phyloP scores from a whole-genome alignment of 2,329 filamentous ascomycete genomes.

The Thelonectria blattea region DNA sequence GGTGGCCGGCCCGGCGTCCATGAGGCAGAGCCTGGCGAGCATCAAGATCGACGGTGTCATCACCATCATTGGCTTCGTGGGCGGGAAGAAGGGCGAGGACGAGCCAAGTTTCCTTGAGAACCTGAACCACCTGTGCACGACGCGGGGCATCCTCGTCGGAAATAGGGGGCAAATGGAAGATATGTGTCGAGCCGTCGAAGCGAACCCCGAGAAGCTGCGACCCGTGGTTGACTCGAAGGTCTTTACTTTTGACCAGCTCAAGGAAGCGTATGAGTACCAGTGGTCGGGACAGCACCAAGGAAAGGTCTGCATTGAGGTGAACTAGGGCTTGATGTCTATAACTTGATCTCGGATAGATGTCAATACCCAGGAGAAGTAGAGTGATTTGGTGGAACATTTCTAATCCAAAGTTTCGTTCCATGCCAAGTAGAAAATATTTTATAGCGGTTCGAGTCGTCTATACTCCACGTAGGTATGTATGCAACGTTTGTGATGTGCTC shows the following conservation, averaged over 20 bases:
- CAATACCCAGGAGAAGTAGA: no score
- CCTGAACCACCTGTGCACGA: slow-evolving; percentile 45
- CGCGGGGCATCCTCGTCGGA: slow-evolving; percentile 55
- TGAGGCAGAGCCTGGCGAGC: slow-evolving; percentile 52
- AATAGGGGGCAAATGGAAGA: slow-evolving; percentile 53
- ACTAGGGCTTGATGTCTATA: slow-evolving; percentile 20
- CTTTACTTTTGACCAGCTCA: slow-evolving; percentile 53
- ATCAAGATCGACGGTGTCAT: slow-evolving; percentile 55
- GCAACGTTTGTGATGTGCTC: no score
- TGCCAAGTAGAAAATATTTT: no score
- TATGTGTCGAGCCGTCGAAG: slow-evolving; percentile 57
- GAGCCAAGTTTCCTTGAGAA: slow-evolving; percentile 45
- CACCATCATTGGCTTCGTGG: slow-evolving; percentile 48
- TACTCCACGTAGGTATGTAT: no score
- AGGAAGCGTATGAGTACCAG: slow-evolving; percentile 52
- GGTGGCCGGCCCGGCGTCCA: slow-evolving; percentile 52
- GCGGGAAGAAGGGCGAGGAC: slow-evolving; percentile 32
- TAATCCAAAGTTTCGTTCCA: no score
- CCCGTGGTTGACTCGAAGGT: slow-evolving; percentile 54
- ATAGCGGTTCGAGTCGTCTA: no score
- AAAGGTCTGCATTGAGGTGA: slow-evolving; percentile 46
- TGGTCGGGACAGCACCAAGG: slow-evolving; percentile 47
- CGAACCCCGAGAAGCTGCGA: slow-evolving; percentile 48
- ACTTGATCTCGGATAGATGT: no score
- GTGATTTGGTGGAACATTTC: no score